Base-by-base conservation (phyloP, 164 flowering plant genomes). In the Vitis rotundifolia region DNA sequence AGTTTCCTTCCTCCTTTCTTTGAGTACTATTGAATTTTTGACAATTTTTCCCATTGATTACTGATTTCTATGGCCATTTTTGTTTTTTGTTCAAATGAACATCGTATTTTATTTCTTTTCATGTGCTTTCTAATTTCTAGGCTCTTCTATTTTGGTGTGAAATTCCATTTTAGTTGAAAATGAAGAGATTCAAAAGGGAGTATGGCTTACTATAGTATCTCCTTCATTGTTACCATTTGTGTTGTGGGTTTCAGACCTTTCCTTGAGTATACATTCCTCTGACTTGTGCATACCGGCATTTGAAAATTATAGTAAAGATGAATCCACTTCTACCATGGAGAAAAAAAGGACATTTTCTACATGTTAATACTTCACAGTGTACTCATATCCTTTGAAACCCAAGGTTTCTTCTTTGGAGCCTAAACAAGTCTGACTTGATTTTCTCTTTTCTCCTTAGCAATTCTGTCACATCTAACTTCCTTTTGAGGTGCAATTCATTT, bases 301-400 rank as follows among this genome's bases (percentile, higher is more conserved):
- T 5, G 22, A 63, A 1, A 37, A 22, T 59, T 15, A 49, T 10
- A 26, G 49, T 64, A 63, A 37, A 3, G 15, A 65, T 19, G 14
- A 49, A 16, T 55, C 11, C 12, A 14, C 1, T n/a, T 3, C 15
- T 60, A 0, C 26, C 26, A 22, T 22, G 26, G 26, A 22, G 26
- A 22, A 22, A 22, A 22, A 22, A 22, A 22, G 26, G 26, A 22
- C 26, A 22, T 2, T 22, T 1, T 22, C 26, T 22, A 22, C 26
- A 22, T 22, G 26, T 22, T 22, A 2, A 22, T 22, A 22, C 26
- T 22, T 22, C 26, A 22, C 26, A 22, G 2, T 22, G 26, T 14
- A 74, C 81, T 69, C 69, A 87, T 88, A 81, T 83, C 49, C 80
- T 57, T 73, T 4, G 79, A 22, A 66, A 50, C 70, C 28, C 83